phyloP scores from a whole-genome alignment of 1,139 yeast genomes.

The Saccharomycopsis hybrid region DNA sequence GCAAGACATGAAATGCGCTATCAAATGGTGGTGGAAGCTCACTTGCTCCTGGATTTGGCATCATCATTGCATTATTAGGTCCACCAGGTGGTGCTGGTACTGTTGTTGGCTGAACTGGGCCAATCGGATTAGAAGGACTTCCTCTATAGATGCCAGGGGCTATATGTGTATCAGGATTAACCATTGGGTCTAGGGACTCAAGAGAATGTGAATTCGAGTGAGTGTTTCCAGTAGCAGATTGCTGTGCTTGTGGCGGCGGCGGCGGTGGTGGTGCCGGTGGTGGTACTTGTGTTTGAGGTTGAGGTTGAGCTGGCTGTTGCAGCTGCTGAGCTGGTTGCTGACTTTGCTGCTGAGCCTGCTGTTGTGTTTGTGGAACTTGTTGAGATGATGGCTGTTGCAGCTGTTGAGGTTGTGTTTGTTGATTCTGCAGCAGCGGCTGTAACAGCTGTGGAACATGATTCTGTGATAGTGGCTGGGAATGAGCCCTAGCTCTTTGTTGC shows the following conservation, averaged over 20 bases:
- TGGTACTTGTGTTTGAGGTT: too few relatives aligned
- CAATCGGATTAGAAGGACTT: conserved; percentile 1
- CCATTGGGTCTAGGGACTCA: neutral
- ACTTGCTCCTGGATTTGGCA: neutral
- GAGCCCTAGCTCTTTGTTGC: conserved; percentile 3
- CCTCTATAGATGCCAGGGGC: conserved; percentile 3
- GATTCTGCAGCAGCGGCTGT: conserved; percentile 3
- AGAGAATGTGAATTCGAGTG: conserved; percentile 1
- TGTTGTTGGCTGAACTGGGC: conserved; percentile 1
- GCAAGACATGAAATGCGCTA: conserved; percentile 52
- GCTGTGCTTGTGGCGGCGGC: too few relatives aligned
- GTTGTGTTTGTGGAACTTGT: conserved; percentile 13
- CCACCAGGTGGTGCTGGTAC: too few relatives aligned
- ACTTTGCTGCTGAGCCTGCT: conserved; percentile 15
- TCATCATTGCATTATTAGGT: neutral
- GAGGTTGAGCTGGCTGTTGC: conserved; percentile 1
- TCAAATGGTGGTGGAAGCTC: conserved; percentile 23
- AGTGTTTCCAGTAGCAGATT: too few relatives aligned
- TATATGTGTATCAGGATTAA: conserved; percentile 1
- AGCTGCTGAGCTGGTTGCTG: conserved; percentile 17
- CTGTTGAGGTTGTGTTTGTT: conserved; percentile 15
- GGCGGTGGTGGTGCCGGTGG: too few relatives aligned
- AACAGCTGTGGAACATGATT: neutral
- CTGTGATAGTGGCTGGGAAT: neutral
- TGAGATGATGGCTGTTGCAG: conserved; percentile 17